Evolutionary conservation across 768 basidiomycete genomes (phyloP), one percentile per base, ranked within the genome.

Genomic region (Trametes coccinea): DNA sequence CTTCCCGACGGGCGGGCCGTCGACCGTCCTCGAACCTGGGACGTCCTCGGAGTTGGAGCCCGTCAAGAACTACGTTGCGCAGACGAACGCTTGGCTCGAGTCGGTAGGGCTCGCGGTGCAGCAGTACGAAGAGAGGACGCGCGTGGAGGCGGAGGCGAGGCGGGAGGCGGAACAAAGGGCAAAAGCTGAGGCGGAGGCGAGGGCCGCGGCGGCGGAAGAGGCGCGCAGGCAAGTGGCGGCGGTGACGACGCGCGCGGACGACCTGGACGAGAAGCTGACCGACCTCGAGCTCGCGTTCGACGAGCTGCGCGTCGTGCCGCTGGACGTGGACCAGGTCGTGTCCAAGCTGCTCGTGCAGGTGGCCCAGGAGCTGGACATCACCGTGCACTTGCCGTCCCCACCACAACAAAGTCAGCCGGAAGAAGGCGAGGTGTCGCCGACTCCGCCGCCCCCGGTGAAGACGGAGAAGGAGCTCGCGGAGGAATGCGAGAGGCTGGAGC

Each of bases 231-330:
- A 43, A n/a, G 41, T 44, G 37, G 44, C 37, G 17, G 5, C 47
- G 10, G 31, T 39, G 11, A 31, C 44, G 30, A 27, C 50, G 17
- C 37, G 46, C 34, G 54, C 48, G 5, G 41, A 17, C 3, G 30
- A 37, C 9, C 44, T 59, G 22, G 34, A 60, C 31, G 61, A 66
- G 54, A 44, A 45, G 31, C 30, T 63, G 41, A 31, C 39, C 30
- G 59, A 66, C 40, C 39, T 59, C 30, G 58, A 63, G 52, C 33
- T 8, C 7, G 39, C 50, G 5, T 43, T 63, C 27, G 49, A 57
- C 22, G 31, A 61, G 2, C 47, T 66, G 29, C 57, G 51, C 14
- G 9, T 41, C 22, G 8, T 29, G 14, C 30, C 44, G 16, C 27
- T 47, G 4, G 11, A 51, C 31, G 10, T 34, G 22, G 55, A 34